A percentile compares a stretch with the other conserved stretches of the same genome.
Evolutionary conservation across 1,139 yeast genomes (phyloP).

Genomic region (Pichia sp.): DNA sequence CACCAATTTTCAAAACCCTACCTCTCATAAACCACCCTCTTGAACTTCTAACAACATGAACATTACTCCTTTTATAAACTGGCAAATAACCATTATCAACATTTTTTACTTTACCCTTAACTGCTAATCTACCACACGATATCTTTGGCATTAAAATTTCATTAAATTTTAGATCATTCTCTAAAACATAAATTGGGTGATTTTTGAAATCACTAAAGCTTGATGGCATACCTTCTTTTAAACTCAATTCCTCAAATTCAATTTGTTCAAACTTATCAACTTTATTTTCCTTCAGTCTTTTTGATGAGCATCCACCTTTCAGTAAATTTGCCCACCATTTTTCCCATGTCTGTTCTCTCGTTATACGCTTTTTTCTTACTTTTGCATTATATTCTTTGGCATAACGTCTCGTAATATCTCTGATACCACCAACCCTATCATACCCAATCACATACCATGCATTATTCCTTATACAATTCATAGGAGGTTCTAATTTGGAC

Average conservation of each 20-base stretch:
- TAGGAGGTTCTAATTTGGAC: conserved; percentile 73
- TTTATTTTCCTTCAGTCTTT: conserved; percentile 33
- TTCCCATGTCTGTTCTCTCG: conserved; percentile 49
- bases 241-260: conserved; percentile 61
- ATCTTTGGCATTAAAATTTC: conserved; percentile 69
- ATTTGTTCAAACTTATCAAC: conserved; percentile 64
- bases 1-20: conserved; percentile 63
- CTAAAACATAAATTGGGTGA: conserved; percentile 84
- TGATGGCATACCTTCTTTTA: conserved; percentile 82
- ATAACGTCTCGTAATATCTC: conserved; percentile 85
- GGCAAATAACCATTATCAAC: conserved; percentile 36
- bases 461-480: conserved; percentile 50
- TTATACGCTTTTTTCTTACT: conserved; percentile 65
- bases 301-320: conserved; percentile 29
- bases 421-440: conserved; percentile 55
- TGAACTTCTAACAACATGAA: conserved; percentile 60
- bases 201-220: conserved; percentile 74
- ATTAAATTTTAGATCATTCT: conserved; percentile 61
- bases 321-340: conserved; percentile 56
- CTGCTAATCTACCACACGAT: conserved; percentile 66
- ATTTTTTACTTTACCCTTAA: conserved; percentile 30
- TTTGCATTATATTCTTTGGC: conserved; percentile 65
- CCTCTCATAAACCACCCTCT: conserved; percentile 87
- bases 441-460: conserved; percentile 72
- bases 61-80: conserved; percentile 64